Percentiles rank a stretch among this genome's conserved stretches.
Evolutionary conservation across 768 basidiomycete genomes (phyloP).

Genomic region (Dioszegia crocea): DNA sequence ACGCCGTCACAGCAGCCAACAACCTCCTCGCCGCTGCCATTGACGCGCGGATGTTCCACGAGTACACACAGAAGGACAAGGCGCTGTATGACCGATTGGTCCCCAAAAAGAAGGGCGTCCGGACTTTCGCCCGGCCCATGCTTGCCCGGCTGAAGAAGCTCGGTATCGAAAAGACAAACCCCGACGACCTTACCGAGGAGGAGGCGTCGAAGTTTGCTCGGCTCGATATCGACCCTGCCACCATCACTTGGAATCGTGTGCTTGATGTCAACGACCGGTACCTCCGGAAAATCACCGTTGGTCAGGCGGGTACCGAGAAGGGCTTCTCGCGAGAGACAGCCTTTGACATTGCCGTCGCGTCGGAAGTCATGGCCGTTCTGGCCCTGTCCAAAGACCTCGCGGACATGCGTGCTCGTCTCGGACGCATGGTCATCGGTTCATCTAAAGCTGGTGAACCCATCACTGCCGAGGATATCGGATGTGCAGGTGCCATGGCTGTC

Average conservation of each 20-base stretch:
- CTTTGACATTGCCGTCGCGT: constrained; percentile 95
- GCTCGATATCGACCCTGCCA: constrained; percentile 81
- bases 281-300: constrained; percentile 86
- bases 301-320: constrained; percentile 83
- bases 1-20: constrained; percentile 95
- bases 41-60: constrained; percentile 96
- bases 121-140: constrained; percentile 94
- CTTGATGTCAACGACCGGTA: constrained; percentile 95
- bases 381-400: constrained; percentile 79
- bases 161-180: constrained; percentile 89
- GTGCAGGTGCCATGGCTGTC: constrained; percentile 89
- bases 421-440: constrained; percentile 94
- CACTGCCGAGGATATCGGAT: constrained; percentile 94
- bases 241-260: constrained; percentile 96
- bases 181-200: constrained; percentile 84
- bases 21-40: constrained; percentile 94
- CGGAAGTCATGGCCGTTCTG: constrained; percentile 96
- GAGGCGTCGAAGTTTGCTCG: constrained; percentile 86
- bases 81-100: constrained; percentile 87
- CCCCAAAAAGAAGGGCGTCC: constrained; percentile 86
- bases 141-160: constrained; percentile 90
- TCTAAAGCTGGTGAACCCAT: constrained; percentile 84
- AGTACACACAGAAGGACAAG: constrained; percentile 92
- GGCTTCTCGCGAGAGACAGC: constrained; percentile 83
- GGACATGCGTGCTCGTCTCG: constrained; percentile 78